Base-by-base conservation (phyloP, 2,329 filamentous ascomycete species). In the Rachicladosporium sp. region DNA sequence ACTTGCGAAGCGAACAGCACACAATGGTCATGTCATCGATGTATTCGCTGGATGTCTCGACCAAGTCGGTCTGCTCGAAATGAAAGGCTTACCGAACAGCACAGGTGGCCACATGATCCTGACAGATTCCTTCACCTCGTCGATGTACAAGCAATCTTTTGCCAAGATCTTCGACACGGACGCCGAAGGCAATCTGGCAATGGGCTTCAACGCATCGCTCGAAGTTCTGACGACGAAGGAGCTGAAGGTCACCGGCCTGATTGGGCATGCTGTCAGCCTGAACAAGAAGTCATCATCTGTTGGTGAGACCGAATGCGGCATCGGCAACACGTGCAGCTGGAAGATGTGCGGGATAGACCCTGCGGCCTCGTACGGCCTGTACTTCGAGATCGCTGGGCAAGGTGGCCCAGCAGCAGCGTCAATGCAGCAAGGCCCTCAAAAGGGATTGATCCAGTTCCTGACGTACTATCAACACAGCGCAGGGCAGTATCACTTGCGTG, bases 331-430 rank as follows among this genome's bases (percentile, higher is more conserved):
- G 1, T 96, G 89, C 63, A 89, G 88, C 3, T 98, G 91, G 91
- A 98, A 98, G 67, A 95, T 98, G 89, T 96, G 91, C 55, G 88
- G 87, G 50, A 95, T 98, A 50, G 88, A 96, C 53, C 91, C 91
- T 8, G 82, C 79, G 40, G 79, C 91, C 27, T 95, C 87, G 55
- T 96, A 96, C 54, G 91, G 87, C 45, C 75, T 98, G 46, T 98
- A 96, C 66, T 98, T 96, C 53, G 91, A 98, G 62, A 93, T 98
- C 57, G 89, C 91, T 35, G 86, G 83, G 52, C 91, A 96, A 64
- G 87, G 86, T 29, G 87, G 87, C 6, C 82, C 87, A 10, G 74
- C 82, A 36, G 51, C 53, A 12, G 43, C 47, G 9, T 78, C 84
- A 47, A 83, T 93, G 61, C 84, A 89, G 55, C 85, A 89, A 59